Percentiles rank a stretch among this genome's conserved stretches.
Evolutionary conservation across 768 basidiomycete species (phyloP).

Genomic region (Sistotremastrum suecicum): DNA sequence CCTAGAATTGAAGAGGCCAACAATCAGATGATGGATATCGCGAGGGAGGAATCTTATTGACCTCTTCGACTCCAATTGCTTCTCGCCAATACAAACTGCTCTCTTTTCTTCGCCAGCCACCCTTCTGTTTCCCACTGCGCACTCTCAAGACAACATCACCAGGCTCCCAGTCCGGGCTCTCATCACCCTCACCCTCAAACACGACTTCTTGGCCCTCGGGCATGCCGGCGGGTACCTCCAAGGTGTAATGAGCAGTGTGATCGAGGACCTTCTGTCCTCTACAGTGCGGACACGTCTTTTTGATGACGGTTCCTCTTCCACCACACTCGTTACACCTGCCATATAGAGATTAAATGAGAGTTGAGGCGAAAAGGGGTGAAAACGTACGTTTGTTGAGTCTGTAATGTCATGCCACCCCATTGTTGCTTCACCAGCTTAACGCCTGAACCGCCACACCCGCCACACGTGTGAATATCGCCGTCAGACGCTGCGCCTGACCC

Average conservation of each 20-base stretch:
- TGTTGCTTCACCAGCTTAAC: slow-evolving; percentile 81
- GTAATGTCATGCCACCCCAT: slow-evolving; percentile 94
- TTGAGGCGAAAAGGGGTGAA: not conserved
- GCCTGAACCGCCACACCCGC: slow-evolving; percentile 72
- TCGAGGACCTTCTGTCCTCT: slow-evolving; percentile 69
- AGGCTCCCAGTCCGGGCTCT: slow-evolving; percentile 90
- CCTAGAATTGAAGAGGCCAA: slow-evolving; percentile 31
- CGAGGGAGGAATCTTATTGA: slow-evolving; percentile 18
- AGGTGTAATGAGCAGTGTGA: slow-evolving; percentile 65
- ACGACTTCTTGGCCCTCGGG: slow-evolving; percentile 89
- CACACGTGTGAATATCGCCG: slow-evolving; percentile 75
- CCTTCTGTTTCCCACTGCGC: slow-evolving; percentile 59
- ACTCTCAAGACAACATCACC: slow-evolving; percentile 87
- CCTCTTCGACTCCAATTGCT: slow-evolving; percentile 85
- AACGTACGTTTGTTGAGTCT: slow-evolving; percentile 64
- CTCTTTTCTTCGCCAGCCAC: slow-evolving; percentile 83
- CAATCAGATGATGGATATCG: not conserved
- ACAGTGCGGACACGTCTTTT: slow-evolving; percentile 70
- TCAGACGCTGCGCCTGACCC: slow-evolving; percentile 90
- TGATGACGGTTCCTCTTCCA: slow-evolving; percentile 72
- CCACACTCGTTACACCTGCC: slow-evolving; percentile 52
- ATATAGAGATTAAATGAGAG: slow-evolving; percentile 8
- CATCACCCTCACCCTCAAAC: slow-evolving; percentile 94
- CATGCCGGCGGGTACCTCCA: slow-evolving; percentile 78
- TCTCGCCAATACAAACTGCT: slow-evolving; percentile 85